Percentiles rank a stretch among this genome's conserved stretches.
Evolutionary conservation across 176 grass and related monocot genomes (phyloP).

Genomic region (Canna indica): DNA sequence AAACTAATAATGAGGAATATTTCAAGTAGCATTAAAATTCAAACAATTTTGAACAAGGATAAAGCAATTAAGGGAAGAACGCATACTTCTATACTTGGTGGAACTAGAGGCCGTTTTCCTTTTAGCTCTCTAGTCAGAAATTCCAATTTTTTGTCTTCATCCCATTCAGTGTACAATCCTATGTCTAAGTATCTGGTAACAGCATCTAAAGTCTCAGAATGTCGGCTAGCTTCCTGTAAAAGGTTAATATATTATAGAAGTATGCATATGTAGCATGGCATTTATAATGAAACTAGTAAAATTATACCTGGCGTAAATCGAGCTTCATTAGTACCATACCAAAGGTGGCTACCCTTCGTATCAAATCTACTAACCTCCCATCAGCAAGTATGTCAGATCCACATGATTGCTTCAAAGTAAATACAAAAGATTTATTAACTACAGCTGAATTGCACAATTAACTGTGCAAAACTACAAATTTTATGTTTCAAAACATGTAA

Average conservation of each 20-base stretch:
- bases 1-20: background rate
- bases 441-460: background rate
- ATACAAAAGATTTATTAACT: background rate
- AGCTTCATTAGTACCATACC: slow-evolving; percentile 91
- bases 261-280: background rate
- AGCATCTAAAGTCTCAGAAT: slow-evolving; percentile 78
- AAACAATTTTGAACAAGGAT: background rate
- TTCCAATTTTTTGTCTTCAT: slow-evolving; percentile 70
- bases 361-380: slow-evolving; percentile 82
- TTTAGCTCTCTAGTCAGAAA: slow-evolving; percentile 84
- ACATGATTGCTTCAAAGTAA: slow-evolving; percentile 63
- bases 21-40: background rate
- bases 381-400: slow-evolving; percentile 65
- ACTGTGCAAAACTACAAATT: background rate
- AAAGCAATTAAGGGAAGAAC: slow-evolving; percentile 1
- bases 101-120: slow-evolving; percentile 81
- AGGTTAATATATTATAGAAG: background rate
- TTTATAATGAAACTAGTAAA: slow-evolving; percentile 7
- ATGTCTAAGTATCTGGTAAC: slow-evolving; percentile 74
- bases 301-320: slow-evolving; percentile 65
- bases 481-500: background rate
- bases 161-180: slow-evolving; percentile 81
- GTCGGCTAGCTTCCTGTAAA: slow-evolving; percentile 59
- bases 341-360: slow-evolving; percentile 79
- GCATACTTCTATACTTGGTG: slow-evolving; percentile 58